These are phyloP conservation scores for Pestalotiopsis sp. DNA, from an alignment of 2,329 filamentous ascomycete species.

Conservation along the genomic window DNA sequence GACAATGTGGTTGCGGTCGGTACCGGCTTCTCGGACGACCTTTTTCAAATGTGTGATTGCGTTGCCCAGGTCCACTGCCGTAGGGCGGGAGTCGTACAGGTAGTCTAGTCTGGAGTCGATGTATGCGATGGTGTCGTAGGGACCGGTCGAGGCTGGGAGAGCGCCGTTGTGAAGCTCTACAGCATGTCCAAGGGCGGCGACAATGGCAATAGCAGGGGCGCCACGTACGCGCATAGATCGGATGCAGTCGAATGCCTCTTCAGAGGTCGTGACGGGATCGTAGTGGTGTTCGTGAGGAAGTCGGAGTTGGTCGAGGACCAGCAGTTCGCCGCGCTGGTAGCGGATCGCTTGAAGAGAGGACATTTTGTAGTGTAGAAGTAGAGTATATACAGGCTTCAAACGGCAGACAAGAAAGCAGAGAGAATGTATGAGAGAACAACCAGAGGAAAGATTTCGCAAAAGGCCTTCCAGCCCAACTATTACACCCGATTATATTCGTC, in stretches of 20 bases:
- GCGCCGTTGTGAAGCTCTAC: slow-evolving; percentile 72
- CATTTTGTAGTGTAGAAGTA: slow-evolving; percentile 36
- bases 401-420: too few relatives aligned
- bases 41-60: slow-evolving; percentile 80
- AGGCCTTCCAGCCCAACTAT: neutral
- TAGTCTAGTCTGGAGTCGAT: slow-evolving; percentile 82
- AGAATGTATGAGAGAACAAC: too few relatives aligned
- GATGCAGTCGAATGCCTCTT: slow-evolving; percentile 83
- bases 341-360: slow-evolving; percentile 75
- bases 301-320: slow-evolving; percentile 82
- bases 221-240: slow-evolving; percentile 79
- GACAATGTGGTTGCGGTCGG: slow-evolving; percentile 58
- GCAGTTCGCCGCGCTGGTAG: slow-evolving; percentile 71
- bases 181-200: slow-evolving; percentile 87
- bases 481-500: neutral
- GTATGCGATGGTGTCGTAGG: slow-evolving; percentile 66
- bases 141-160: slow-evolving; percentile 46
- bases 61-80: slow-evolving; percentile 92
- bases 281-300: slow-evolving; percentile 82
- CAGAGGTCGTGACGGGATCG: slow-evolving; percentile 69
- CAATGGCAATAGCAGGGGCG: slow-evolving; percentile 95
- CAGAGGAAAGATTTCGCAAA: neutral
- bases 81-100: slow-evolving; percentile 85
- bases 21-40: slow-evolving; percentile 56
- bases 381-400: neutral